These are phyloP conservation scores for Pisolithus thermaeus DNA, from an alignment of 1,284 basidiomycete genomes.

Conservation along the genomic window DNA sequence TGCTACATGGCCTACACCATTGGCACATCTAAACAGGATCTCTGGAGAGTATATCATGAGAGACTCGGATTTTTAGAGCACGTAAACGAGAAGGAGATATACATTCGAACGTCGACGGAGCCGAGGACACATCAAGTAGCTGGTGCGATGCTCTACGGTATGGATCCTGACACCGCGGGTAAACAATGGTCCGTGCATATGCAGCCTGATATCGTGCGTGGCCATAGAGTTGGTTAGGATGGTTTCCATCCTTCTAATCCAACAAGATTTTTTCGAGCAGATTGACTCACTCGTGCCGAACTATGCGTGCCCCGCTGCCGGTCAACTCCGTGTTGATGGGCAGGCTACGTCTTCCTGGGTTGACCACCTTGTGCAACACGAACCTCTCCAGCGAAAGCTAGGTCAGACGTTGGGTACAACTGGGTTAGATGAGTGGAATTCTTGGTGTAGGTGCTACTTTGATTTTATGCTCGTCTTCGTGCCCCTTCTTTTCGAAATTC, in stretches of 20 bases:
- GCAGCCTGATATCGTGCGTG: conserved; percentile 34
- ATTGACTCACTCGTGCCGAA: conserved; percentile 47
- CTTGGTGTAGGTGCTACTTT: conserved; percentile 34
- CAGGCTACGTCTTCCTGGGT: conserved; percentile 47
- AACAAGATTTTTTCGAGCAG: conserved; percentile 17
- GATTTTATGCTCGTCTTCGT: background rate
- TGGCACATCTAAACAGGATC: conserved; percentile 32
- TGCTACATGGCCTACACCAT: too few relatives aligned
- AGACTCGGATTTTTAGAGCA: conserved; percentile 36
- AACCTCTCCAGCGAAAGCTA: conserved; percentile 35
- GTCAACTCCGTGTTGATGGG: conserved; percentile 37
- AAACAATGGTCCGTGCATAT: conserved; percentile 38
- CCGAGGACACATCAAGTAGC: conserved; percentile 48
- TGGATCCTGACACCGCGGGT: conserved; percentile 36
- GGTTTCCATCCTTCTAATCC: background rate
- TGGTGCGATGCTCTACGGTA: conserved; percentile 44
- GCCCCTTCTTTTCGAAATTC: background rate
- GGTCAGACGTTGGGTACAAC: conserved; percentile 42
- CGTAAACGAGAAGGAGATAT: conserved; percentile 37
- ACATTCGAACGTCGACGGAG: conserved; percentile 41
- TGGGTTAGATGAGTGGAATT: conserved; percentile 39
- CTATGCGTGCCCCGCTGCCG: conserved; percentile 43
- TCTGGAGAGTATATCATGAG: conserved; percentile 44
- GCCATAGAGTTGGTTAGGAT: conserved; percentile 1
- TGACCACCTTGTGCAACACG: conserved; percentile 40